Base-by-base conservation (phyloP, 768 basidiomycete genomes). In the Termitomyces titanicus region DNA sequence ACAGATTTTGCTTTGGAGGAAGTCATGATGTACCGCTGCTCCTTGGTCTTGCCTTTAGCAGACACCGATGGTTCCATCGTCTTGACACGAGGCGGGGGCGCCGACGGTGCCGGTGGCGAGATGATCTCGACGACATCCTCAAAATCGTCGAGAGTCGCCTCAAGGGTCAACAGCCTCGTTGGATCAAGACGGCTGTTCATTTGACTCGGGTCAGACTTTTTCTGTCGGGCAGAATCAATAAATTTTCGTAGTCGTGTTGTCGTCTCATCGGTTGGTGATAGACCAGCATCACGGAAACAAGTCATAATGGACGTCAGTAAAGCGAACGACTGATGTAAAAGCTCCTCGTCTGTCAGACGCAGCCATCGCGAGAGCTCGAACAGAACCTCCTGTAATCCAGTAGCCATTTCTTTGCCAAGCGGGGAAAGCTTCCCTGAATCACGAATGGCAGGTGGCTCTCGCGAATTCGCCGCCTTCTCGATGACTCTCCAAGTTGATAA, bases 341-440 rank as follows among this genome's bases (percentile, higher is more conserved):
- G 79, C 65, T 98, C 96, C 62, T 88, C 81, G 69, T 98, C 93
- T 12, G 94, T 98, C 34, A 98, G 77, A 24, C 95, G 86, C 45
- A 98, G 74, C 97, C 97, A 99, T 49, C 83, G 79, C 17, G 86
- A 77, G 47, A 96, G 77, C 63, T 93, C 89, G 3, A 81, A 79
- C 47, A 99, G 73, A 57, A 97, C 88, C 29, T 78, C 81, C 66
- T 93, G 86, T 54, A 98, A 77, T 57, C 85, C 81, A 25, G 74
- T 77, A 47, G 93, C 81, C 88, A 98, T 92, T 66, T 81, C 78
- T 68, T 78, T 81, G 22, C 88, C 90, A 9, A 81, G 72, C 2
- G 70, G 69, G 13, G 90, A 86, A 47, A 85, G 66, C 63, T 80
- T 83, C 25, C 68, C 66, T 15, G 72, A 67, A 22, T 74, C 75